phyloP scores from a whole-genome alignment of 2,329 filamentous ascomycete species.

The Dactylellina parvicollis region DNA sequence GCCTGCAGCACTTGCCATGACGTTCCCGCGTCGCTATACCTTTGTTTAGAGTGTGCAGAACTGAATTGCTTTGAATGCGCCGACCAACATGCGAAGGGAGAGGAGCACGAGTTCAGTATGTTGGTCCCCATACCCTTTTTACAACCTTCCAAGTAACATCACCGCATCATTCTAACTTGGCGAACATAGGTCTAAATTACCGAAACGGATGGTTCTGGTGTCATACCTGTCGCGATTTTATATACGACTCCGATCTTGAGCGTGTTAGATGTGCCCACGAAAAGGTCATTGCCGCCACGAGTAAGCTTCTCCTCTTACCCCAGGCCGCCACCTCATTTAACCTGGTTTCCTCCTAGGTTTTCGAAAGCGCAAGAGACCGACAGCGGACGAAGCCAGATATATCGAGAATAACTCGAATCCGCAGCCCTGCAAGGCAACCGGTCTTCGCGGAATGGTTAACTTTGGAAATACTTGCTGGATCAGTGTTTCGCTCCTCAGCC shows the following conservation, averaged over 20 bases:
- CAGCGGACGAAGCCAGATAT: conserved; percentile 75
- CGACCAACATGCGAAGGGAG: conserved; percentile 55
- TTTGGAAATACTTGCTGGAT: conserved; percentile 99
- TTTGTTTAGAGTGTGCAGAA: conserved; percentile 57
- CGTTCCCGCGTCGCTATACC: conserved; percentile 37
- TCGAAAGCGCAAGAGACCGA: conserved; percentile 40
- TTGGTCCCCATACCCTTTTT: background rate
- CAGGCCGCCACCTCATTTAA: background rate
- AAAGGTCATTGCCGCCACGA: conserved; percentile 72
- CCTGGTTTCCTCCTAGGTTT: conserved; percentile 8
- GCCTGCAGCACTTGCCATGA: conserved; percentile 44
- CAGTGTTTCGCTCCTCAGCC: conserved; percentile 91
- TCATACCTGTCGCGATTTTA: conserved; percentile 81
- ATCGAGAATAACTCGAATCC: conserved; percentile 80
- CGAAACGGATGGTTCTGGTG: conserved; percentile 77
- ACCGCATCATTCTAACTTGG: background rate
- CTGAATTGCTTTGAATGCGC: conserved; percentile 57
- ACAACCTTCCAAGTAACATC: background rate
- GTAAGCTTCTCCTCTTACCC: conserved; percentile 71
- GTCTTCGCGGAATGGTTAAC: conserved; percentile 92
- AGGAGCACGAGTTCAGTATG: conserved; percentile 56
- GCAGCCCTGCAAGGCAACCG: conserved; percentile 81
- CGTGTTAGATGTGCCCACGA: conserved; percentile 70
- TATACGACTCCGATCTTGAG: conserved; percentile 83
- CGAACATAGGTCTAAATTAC: conserved; percentile 69